These are phyloP conservation scores for Epichloe uncinata DNA, from an alignment of 2,329 filamentous ascomycete genomes.

Conservation along the genomic window DNA sequence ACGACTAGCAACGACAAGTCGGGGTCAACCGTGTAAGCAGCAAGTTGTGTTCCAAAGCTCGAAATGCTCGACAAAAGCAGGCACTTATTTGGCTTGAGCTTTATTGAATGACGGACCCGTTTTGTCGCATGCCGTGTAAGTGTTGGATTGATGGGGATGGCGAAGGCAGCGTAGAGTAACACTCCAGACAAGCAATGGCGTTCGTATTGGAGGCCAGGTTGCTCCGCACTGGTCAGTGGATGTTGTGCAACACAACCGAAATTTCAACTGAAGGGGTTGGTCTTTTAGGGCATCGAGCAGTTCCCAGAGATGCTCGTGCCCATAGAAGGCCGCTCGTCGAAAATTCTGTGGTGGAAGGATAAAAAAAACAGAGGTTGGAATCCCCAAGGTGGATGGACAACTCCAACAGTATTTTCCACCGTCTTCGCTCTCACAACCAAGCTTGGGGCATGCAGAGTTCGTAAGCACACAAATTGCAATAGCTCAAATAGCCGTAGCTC, in stretches of 20 bases:
- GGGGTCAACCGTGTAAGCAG: not conserved
- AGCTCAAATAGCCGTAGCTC: not conserved
- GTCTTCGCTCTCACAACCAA: not conserved
- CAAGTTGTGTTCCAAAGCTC: not conserved
- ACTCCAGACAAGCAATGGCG: not conserved
- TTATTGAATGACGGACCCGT: slow-evolving; percentile 2
- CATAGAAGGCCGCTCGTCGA: not conserved
- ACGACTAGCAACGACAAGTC: not conserved
- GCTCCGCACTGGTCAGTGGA: not conserved
- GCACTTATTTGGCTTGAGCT: not conserved
- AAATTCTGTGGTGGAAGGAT: not conserved
- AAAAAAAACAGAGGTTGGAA: not conserved
- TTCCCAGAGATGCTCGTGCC: not conserved
- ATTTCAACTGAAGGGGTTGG: not conserved
- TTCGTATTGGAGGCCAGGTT: not conserved
- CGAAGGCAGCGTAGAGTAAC: not conserved
- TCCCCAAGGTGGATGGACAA: not conserved
- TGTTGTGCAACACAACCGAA: slow-evolving; percentile 4
- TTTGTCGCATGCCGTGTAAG: slow-evolving; percentile 13
- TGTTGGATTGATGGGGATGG: slow-evolving; percentile 2
- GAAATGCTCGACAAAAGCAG: not conserved
- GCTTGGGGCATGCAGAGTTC: not conserved
- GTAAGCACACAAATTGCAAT: not conserved
- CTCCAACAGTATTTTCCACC: not conserved
- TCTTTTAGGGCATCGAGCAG: not conserved